These are phyloP conservation scores for Coemansia sp. DNA, from an alignment of 192 early-diverging fungal species.

Conservation along the genomic window DNA sequence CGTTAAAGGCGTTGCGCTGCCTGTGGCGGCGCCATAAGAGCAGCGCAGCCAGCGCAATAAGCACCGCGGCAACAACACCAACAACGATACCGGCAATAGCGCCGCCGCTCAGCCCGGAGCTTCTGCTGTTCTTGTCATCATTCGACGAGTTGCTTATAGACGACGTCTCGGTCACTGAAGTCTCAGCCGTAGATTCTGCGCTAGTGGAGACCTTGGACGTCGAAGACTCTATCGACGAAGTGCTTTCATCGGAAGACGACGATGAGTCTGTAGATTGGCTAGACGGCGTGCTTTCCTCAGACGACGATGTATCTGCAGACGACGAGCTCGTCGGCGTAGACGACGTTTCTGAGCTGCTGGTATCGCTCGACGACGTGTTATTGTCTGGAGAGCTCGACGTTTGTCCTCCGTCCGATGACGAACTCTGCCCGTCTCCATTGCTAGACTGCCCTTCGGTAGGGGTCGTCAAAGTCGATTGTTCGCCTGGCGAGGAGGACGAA, in stretches of 20 bases:
- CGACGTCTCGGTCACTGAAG: neutral
- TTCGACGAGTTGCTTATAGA: neutral
- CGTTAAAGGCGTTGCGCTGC: conserved; percentile 27
- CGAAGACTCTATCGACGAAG: conserved; percentile 3
- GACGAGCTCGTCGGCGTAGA: neutral
- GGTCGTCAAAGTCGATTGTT: neutral
- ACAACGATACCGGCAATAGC: conserved; percentile 47
- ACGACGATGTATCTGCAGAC: neutral
- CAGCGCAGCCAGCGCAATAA: conserved; percentile 18
- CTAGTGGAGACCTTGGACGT: neutral
- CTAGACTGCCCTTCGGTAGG: neutral
- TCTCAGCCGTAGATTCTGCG: neutral
- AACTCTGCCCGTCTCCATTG: neutral
- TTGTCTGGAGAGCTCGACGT: neutral
- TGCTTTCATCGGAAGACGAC: neutral
- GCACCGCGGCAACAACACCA: conserved; percentile 16
- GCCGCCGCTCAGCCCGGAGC: conserved; percentile 34
- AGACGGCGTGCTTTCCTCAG: neutral
- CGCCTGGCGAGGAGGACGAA: neutral
- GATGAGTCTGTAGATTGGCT: neutral
- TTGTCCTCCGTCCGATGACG: neutral
- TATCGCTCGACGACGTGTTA: neutral
- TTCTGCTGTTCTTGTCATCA: neutral
- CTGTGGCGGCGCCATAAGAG: conserved; percentile 41
- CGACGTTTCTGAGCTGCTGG: neutral